Evolutionary conservation across 2,329 filamentous ascomycete genomes (phyloP).

Genomic region (Penicillium brevicompactum): DNA sequence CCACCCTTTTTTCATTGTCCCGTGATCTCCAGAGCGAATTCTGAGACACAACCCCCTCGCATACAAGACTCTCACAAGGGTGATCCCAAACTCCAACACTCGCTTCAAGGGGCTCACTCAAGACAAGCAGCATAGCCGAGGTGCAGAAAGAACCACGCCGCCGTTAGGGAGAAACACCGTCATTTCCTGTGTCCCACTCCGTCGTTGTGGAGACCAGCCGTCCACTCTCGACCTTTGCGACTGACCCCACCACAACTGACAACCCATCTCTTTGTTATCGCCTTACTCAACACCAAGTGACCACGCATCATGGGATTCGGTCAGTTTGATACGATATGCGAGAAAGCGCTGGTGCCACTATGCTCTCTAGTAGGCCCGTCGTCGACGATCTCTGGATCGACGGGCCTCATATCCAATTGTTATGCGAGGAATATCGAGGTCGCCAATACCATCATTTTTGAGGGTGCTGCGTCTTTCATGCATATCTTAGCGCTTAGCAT

Average conservation of each 20-base stretch:
- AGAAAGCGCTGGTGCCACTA: conserved; percentile 79
- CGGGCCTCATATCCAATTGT: conserved; percentile 85
- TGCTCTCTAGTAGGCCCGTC: conserved; percentile 79
- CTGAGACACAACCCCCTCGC: conserved; percentile 20
- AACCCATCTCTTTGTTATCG: conserved; percentile 19
- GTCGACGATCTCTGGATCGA: conserved; percentile 64
- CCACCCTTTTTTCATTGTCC: conserved; percentile 22
- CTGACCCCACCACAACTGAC: conserved; percentile 25
- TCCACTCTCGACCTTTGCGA: conserved; percentile 23
- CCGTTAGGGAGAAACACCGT: conserved; percentile 6
- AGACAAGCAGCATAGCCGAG: background rate
- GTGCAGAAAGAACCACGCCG: conserved; percentile 7
- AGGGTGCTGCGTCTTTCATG: conserved; percentile 85
- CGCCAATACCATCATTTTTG: conserved; percentile 98
- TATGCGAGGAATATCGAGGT: conserved; percentile 94
- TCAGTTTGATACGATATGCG: conserved; percentile 85
- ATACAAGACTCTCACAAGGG: conserved; percentile 10
- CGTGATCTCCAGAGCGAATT: conserved; percentile 25
- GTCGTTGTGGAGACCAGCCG: conserved; percentile 37
- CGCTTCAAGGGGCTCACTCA: background rate
- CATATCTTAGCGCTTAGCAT: conserved; percentile 89
- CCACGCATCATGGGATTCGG: conserved; percentile 77
- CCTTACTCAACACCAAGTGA: conserved; percentile 13
- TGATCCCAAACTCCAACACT: background rate
- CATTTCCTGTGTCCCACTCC: conserved; percentile 27